Conservation (phyloP, 1,284 basidiomycete genomes). For the Psilocybe mexicana region DNA sequence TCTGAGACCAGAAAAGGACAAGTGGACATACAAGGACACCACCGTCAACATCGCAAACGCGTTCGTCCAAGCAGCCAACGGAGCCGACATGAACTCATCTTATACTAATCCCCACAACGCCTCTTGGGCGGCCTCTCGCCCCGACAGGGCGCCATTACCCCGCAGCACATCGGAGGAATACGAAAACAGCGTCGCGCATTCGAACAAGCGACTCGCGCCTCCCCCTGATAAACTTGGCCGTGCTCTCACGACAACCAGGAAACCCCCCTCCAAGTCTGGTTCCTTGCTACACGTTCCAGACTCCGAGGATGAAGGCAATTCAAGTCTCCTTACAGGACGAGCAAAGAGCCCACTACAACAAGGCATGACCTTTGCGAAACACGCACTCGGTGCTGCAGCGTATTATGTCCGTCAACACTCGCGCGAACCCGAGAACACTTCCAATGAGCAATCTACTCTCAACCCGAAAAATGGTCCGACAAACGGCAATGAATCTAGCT, state of each 20-base stretch:
- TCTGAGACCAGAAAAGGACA: constrained; percentile 64
- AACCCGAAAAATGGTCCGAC: constrained; percentile 25
- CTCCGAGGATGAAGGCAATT: constrained; percentile 62
- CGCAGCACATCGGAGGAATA: constrained; percentile 78
- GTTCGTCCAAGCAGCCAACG: constrained; percentile 65
- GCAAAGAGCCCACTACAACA: constrained; percentile 65
- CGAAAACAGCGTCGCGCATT: constrained; percentile 58
- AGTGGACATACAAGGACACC: constrained; percentile 75
- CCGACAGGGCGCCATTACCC: constrained; percentile 49
- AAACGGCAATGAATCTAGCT: constrained; percentile 57
- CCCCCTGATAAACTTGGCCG: constrained; percentile 43
- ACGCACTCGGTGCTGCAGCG: constrained; percentile 49
- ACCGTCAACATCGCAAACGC: constrained; percentile 83
- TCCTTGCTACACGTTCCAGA: constrained; percentile 59
- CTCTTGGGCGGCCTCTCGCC: constrained; percentile 64
- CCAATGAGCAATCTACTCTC: constrained; percentile 24
- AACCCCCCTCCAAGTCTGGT: constrained; percentile 50
- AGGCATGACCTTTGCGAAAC: constrained; percentile 53
- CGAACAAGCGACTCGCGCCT: constrained; percentile 54
- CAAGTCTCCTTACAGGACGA: constrained; percentile 35
- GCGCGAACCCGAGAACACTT: constrained; percentile 45
- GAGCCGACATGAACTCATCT: constrained; percentile 38
- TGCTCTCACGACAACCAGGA: constrained; percentile 25
- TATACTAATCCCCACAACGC: constrained; percentile 49
- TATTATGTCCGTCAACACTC: constrained; percentile 64